These are phyloP conservation scores for Trametes sp. DNA, from an alignment of 1,284 basidiomycete genomes.

Conservation along the genomic window DNA sequence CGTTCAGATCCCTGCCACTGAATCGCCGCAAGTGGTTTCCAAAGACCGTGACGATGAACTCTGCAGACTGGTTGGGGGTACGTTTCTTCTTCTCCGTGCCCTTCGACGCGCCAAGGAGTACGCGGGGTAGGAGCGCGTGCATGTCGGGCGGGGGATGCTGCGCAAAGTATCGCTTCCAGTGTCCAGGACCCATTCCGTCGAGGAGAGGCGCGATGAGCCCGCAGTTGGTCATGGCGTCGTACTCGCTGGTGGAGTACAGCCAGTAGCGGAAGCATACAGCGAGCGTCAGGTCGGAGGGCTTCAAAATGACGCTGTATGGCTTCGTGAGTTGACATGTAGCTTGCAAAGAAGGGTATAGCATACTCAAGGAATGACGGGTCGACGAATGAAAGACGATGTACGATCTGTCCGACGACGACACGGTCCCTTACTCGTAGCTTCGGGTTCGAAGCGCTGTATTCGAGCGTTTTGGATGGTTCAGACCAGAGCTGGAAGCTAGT, in stretches of 20 bases:
- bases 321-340: background rate
- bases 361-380: slow-evolving; percentile 26
- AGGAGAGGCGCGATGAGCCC: slow-evolving; percentile 6
- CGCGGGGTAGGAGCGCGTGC: slow-evolving; percentile 11
- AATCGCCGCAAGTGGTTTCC: slow-evolving; percentile 7
- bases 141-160: slow-evolving; percentile 7
- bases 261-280: slow-evolving; percentile 24
- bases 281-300: slow-evolving; percentile 23
- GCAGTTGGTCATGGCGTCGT: slow-evolving; percentile 7
- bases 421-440: slow-evolving; percentile 13
- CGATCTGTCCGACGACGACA: slow-evolving; percentile 10
- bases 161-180: slow-evolving; percentile 9
- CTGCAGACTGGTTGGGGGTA: slow-evolving; percentile 15
- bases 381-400: slow-evolving; percentile 13
- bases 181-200: background rate
- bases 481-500: slow-evolving; percentile 16
- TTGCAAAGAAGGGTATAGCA: background rate
- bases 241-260: slow-evolving; percentile 14
- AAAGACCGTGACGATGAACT: slow-evolving; percentile 9
- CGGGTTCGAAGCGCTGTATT: background rate
- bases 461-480: slow-evolving; percentile 15
- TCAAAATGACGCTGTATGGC: slow-evolving; percentile 10
- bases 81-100: slow-evolving; percentile 22
- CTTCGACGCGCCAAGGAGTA: slow-evolving; percentile 16
- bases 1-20: background rate